Evolutionary conservation across 768 basidiomycete genomes (phyloP).

Genomic region (Termitomyces sp.): DNA sequence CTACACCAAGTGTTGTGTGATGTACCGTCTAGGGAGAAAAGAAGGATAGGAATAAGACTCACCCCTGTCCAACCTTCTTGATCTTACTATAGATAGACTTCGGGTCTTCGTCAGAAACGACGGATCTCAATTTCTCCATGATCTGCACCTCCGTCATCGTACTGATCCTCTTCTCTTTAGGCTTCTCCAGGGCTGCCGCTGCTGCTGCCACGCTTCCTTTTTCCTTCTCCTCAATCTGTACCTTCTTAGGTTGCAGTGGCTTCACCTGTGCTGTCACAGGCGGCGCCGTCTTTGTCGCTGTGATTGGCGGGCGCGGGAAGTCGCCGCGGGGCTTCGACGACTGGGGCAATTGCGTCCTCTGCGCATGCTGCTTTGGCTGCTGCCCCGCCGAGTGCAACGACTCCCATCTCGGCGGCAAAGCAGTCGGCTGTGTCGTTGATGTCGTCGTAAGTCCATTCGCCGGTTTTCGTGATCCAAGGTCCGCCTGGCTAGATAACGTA

Average conservation of each 20-base stretch:
- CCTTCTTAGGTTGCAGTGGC: slow-evolving; percentile 78
- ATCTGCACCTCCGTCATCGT: slow-evolving; percentile 98
- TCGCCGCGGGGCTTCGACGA: slow-evolving; percentile 17
- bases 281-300: slow-evolving; percentile 37
- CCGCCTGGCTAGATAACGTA: slow-evolving; percentile 56
- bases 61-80: slow-evolving; percentile 99
- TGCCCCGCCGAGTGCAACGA: slow-evolving; percentile 28
- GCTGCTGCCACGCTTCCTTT: slow-evolving; percentile 54
- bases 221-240: slow-evolving; percentile 50
- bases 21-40: not conserved
- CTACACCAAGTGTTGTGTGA: not conserved
- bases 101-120: slow-evolving; percentile 85
- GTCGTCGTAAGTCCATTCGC: slow-evolving; percentile 41
- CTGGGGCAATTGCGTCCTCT: slow-evolving; percentile 11
- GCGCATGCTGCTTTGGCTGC: slow-evolving; percentile 11
- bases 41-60: slow-evolving; percentile 25
- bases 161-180: slow-evolving; percentile 86
- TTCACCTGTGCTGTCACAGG: slow-evolving; percentile 59
- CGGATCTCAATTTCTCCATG: slow-evolving; percentile 92
- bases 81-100: slow-evolving; percentile 91
- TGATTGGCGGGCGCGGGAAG: slow-evolving; percentile 29
- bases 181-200: slow-evolving; percentile 69
- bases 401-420: slow-evolving; percentile 45
- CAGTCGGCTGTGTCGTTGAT: slow-evolving; percentile 21
- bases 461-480: slow-evolving; percentile 60